Percentiles rank a stretch among this genome's conserved stretches.
Conservation (phyloP, 2,329 filamentous ascomycete species). For the Penicillium sp. region DNA sequence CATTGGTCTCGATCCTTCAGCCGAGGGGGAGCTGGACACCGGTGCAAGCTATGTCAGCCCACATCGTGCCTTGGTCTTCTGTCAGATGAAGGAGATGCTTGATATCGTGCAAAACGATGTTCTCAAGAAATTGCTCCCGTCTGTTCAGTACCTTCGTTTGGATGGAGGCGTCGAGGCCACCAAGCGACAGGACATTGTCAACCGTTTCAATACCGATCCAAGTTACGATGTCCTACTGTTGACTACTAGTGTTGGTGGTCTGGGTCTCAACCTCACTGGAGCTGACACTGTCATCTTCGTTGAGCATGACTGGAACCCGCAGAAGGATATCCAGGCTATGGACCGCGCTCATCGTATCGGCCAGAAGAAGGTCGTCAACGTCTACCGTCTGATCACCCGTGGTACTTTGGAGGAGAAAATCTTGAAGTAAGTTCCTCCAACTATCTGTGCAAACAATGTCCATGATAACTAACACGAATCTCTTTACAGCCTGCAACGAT, state of each 20-base stretch:
- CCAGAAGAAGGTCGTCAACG: slow-evolving; percentile 99
- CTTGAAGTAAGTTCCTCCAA: slow-evolving; percentile 60
- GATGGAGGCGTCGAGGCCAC: slow-evolving; percentile 92
- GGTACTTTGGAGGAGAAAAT: slow-evolving; percentile 99
- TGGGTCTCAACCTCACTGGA: slow-evolving; percentile 92
- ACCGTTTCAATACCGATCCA: slow-evolving; percentile 97
- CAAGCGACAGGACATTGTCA: slow-evolving; percentile 95
- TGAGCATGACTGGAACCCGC: slow-evolving; percentile 99
- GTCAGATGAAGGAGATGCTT: slow-evolving; percentile 99
- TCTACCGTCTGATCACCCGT: slow-evolving; percentile 93
- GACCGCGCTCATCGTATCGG: slow-evolving; percentile 97
- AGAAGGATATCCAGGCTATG: slow-evolving; percentile 98
- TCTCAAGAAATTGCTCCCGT: slow-evolving; percentile 84
- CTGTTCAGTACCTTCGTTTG: slow-evolving; percentile 88
- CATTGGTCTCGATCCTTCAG: slow-evolving; percentile 72
- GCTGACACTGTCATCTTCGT: slow-evolving; percentile 99
- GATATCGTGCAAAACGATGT: slow-evolving; percentile 98
- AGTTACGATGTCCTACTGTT: slow-evolving; percentile 92
- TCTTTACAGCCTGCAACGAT: slow-evolving; percentile 76
- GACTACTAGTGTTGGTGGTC: slow-evolving; percentile 91
- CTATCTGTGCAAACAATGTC: slow-evolving; percentile 13
- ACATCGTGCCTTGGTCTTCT: slow-evolving; percentile 94
- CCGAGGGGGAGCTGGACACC: slow-evolving; percentile 57
- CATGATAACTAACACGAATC: slow-evolving; percentile 19
- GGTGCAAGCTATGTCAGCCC: slow-evolving; percentile 84